A percentile compares a stretch with the other conserved stretches of the same genome.
Conservation (phyloP, 2,329 filamentous ascomycete species). For the Arachnopeziza araneosa region DNA sequence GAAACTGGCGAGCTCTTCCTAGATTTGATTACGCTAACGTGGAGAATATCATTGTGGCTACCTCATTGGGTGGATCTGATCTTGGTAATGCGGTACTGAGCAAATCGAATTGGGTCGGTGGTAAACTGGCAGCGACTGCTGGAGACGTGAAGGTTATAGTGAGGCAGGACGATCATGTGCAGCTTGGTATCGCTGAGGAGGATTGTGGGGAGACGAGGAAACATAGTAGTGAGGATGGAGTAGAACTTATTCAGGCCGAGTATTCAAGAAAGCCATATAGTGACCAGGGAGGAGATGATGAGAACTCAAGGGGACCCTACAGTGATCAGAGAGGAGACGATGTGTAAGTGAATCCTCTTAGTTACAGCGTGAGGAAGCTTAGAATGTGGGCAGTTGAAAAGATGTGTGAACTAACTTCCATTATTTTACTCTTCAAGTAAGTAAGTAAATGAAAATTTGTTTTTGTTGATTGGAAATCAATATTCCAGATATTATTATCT, state of each 20-base stretch:
- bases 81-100: slow-evolving; percentile 1
- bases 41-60: not conserved
- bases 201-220: not conserved
- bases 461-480: too few relatives aligned
- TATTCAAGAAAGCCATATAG: not conserved
- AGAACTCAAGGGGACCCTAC: not conserved
- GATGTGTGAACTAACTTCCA: too few relatives aligned
- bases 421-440: too few relatives aligned
- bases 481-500: too few relatives aligned
- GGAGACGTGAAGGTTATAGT: not conserved
- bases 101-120: not conserved
- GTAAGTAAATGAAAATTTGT: too few relatives aligned
- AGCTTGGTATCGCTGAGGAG: not conserved
- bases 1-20: not conserved
- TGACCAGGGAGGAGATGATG: not conserved
- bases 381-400: too few relatives aligned
- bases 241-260: not conserved
- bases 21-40: not conserved
- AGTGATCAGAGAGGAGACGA: not conserved
- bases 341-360: too few relatives aligned
- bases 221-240: not conserved
- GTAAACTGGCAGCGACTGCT: not conserved
- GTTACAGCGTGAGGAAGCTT: too few relatives aligned
- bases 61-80: not conserved
- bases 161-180: not conserved